These are phyloP conservation scores for Marasmius oreades DNA, from an alignment of 1,284 basidiomycete genomes.

Conservation along the genomic window DNA sequence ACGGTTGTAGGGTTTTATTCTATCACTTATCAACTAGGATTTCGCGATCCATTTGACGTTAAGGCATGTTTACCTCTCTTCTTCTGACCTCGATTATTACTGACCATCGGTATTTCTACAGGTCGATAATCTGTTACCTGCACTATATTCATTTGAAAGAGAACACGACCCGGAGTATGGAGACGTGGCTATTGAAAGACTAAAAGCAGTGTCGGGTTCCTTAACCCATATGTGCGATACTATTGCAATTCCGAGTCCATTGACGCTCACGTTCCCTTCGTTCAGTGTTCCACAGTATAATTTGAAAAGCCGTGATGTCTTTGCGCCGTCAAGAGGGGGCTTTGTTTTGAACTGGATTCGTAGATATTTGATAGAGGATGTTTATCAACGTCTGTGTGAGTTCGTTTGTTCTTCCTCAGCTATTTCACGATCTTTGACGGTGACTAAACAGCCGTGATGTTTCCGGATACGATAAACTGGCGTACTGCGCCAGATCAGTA, in stretches of 20 bases:
- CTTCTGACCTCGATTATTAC: background rate
- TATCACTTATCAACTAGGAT: constrained; percentile 58
- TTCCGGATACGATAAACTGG: constrained; percentile 57
- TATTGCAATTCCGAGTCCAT: background rate
- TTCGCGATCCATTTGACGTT: constrained; percentile 54
- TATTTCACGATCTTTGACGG: background rate
- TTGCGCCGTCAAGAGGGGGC: constrained; percentile 17
- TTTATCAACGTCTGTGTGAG: constrained; percentile 50
- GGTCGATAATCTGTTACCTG: constrained; percentile 45
- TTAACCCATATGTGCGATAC: constrained; percentile 52
- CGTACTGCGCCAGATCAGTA: constrained; percentile 49
- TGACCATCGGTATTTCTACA: constrained; percentile 13
- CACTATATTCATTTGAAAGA: constrained; percentile 46
- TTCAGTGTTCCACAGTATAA: constrained; percentile 58
- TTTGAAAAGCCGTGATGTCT: constrained; percentile 37
- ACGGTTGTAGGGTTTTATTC: constrained; percentile 57
- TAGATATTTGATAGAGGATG: constrained; percentile 47
- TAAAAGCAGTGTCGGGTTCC: constrained; percentile 37
- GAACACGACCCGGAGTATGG: constrained; percentile 31
- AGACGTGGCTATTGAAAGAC: constrained; percentile 33
- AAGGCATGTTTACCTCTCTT: constrained; percentile 21
- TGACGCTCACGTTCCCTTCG: background rate
- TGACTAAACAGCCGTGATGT: constrained; percentile 41
- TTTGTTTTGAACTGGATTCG: constrained; percentile 41
- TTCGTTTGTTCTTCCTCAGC: constrained; percentile 10